Evolutionary conservation across 1,139 yeast genomes (phyloP), one percentile per base, ranked within the genome.

Genomic region (Saccharomycopsis hybrid): DNA sequence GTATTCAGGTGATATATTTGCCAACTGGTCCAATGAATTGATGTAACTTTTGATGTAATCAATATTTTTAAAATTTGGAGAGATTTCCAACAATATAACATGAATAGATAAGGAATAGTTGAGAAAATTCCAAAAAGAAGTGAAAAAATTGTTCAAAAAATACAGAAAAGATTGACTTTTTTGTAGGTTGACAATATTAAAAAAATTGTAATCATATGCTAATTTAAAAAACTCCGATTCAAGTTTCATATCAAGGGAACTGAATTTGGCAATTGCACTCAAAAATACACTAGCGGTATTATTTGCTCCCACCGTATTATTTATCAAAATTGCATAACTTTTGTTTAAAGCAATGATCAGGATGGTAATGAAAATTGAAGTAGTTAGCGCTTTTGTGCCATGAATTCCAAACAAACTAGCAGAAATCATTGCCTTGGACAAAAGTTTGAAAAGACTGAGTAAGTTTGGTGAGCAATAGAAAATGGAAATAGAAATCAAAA

Each of bases 381-480:
- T 47, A 8, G 28, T 27, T 27, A 50, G 42, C 25, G 51, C 50
- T 33, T 33, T 43, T 4, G 47, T 30, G 39, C 51, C 51, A 11
- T 48, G 51, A 9, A 50, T 37, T 4, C 53, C 53, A 31, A 50
- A 50, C 11, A 50, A 25, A 42, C 50, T 50, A 5, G 43, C 9
- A 5, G 53, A 25, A 8, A 50, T 32, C 46, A 48, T 39, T 9
- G 53, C 46, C 29, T 48, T 48, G 41, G 53, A 44, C 5, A 48
- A n/a, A 24, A 50, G 5, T 3, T 9, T 48, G 41, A 47, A 42
- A 30, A 47, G 35, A 13, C 35, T 44, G 28, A 50, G 29, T n/a
- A 50, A 35, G 29, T 35, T 32, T 7, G 53, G 53, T 18, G 38
- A 37, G 24, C 43, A 48, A 33, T 41, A 47, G 36, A 44, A 41